A percentile compares a stretch with the other conserved stretches of the same genome.
Conservation (phyloP, 352 stramenopile genomes). For the Pythium myriotylum region DNA sequence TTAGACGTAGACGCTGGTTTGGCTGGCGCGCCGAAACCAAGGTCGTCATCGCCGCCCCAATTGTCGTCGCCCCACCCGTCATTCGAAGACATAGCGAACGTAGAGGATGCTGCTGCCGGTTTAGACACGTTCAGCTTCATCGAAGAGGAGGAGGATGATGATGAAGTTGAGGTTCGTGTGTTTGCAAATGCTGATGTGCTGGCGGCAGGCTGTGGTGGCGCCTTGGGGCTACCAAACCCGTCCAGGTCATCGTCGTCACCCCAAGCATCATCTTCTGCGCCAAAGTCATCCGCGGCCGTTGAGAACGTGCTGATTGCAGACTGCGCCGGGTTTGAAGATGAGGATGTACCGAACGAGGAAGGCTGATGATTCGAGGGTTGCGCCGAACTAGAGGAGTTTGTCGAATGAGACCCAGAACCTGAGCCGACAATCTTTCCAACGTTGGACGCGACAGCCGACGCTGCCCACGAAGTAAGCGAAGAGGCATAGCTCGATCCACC, state of each 20-base stretch:
- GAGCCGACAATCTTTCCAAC: slow-evolving; percentile 69
- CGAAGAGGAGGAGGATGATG: slow-evolving; percentile 39
- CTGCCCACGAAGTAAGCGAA: slow-evolving; percentile 75
- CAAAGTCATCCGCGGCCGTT: slow-evolving; percentile 39
- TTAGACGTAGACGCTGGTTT: background rate
- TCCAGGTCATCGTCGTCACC: slow-evolving; percentile 68
- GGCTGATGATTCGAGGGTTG: slow-evolving; percentile 6
- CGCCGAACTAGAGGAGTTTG: slow-evolving; percentile 2
- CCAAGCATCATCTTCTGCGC: slow-evolving; percentile 62
- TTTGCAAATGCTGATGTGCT: slow-evolving; percentile 33
- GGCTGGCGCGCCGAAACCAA: slow-evolving; percentile 6
- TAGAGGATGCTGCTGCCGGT: slow-evolving; percentile 16
- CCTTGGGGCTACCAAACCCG: slow-evolving; percentile 44
- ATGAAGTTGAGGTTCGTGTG: slow-evolving; percentile 23
- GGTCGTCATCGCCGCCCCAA: slow-evolving; percentile 49
- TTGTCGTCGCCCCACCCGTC: slow-evolving; percentile 67
- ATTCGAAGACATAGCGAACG: slow-evolving; percentile 36
- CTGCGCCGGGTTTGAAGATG: background rate
- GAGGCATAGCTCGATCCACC: slow-evolving; percentile 47
- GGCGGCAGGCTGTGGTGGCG: slow-evolving; percentile 26
- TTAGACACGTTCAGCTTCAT: slow-evolving; percentile 62
- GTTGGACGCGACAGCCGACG: slow-evolving; percentile 66
- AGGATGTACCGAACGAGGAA: background rate
- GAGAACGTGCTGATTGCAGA: slow-evolving; percentile 41
- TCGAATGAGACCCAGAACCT: slow-evolving; percentile 35